phyloP scores from a whole-genome alignment of 1,284 basidiomycete species.

The Hypsizygus ulmarius region DNA sequence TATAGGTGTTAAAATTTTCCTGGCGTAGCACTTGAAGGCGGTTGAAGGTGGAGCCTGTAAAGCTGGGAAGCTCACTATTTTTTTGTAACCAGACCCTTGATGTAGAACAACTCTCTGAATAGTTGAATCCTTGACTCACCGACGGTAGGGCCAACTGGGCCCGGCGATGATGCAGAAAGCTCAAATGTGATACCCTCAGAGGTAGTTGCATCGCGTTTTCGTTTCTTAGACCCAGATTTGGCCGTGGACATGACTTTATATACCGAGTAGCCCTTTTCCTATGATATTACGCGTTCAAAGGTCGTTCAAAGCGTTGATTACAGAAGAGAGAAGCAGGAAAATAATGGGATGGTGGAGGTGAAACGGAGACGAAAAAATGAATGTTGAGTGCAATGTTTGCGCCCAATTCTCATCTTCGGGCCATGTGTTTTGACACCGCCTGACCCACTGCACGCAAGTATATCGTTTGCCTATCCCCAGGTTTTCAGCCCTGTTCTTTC shows the following conservation, averaged over 20 bases:
- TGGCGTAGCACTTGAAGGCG: slow-evolving; percentile 64
- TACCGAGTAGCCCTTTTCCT: slow-evolving; percentile 1
- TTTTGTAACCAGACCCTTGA: slow-evolving; percentile 1
- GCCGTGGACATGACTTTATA: slow-evolving; percentile 25
- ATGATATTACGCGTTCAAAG: neutral
- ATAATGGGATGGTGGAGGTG: slow-evolving; percentile 6
- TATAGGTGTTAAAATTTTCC: slow-evolving; percentile 35
- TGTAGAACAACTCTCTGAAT: neutral
- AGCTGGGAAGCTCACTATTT: slow-evolving; percentile 73
- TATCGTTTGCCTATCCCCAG: slow-evolving; percentile 3
- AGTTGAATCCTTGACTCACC: slow-evolving; percentile 44
- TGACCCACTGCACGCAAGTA: slow-evolving; percentile 8
- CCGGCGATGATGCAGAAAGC: slow-evolving; percentile 40
- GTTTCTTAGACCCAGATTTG: slow-evolving; percentile 51
- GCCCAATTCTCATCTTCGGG: slow-evolving; percentile 7
- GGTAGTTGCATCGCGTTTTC: slow-evolving; percentile 48
- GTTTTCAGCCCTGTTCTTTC: slow-evolving; percentile 9
- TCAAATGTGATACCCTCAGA: slow-evolving; percentile 43
- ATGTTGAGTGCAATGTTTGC: slow-evolving; percentile 12
- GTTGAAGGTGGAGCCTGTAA: slow-evolving; percentile 59
- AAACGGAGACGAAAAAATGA: slow-evolving; percentile 7
- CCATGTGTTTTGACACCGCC: slow-evolving; percentile 14
- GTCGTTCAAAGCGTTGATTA: too few species aligned
- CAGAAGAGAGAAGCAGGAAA: neutral
- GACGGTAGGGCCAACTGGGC: slow-evolving; percentile 65